Evolutionary conservation across 306 rosid genomes (phyloP).

Genomic region (Neltuma alba): DNA sequence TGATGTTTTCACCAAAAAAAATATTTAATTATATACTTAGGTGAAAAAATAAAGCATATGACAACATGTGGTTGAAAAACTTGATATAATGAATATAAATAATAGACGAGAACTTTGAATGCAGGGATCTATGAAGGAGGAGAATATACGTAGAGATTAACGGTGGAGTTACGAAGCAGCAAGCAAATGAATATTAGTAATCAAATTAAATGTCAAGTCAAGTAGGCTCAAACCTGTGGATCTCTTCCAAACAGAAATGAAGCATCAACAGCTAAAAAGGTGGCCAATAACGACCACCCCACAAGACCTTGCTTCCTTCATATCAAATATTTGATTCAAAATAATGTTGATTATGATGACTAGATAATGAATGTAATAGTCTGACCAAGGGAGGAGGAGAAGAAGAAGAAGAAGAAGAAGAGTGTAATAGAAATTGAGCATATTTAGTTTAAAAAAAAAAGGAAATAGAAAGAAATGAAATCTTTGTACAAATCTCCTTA

Average conservation of each 20-base stretch:
- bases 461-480: conserved; percentile 35
- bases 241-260: not conserved
- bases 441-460: not conserved
- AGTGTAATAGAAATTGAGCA: conserved; percentile 10
- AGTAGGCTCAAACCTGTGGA: not conserved
- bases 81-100: too few species aligned
- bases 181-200: not conserved
- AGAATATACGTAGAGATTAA: conserved; percentile 21
- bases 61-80: too few species aligned
- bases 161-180: conserved; percentile 25
- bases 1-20: too few species aligned
- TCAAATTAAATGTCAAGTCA: conserved; percentile 15
- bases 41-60: too few species aligned
- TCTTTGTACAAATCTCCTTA: conserved; percentile 51
- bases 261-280: conserved; percentile 16
- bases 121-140: not conserved
- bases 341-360: conserved; percentile 2
- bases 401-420: too few species aligned
- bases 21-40: too few species aligned
- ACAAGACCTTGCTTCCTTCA: conserved; percentile 27
- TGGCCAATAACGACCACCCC: conserved; percentile 48
- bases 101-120: too few species aligned
- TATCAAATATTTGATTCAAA: conserved; percentile 16
- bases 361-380: conserved; percentile 5
- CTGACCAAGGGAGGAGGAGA: too few species aligned